Percentiles rank a stretch among this genome's conserved stretches.
Conservation (phyloP, 495 filamentous ascomycete species). For the Physcia stellaris region DNA sequence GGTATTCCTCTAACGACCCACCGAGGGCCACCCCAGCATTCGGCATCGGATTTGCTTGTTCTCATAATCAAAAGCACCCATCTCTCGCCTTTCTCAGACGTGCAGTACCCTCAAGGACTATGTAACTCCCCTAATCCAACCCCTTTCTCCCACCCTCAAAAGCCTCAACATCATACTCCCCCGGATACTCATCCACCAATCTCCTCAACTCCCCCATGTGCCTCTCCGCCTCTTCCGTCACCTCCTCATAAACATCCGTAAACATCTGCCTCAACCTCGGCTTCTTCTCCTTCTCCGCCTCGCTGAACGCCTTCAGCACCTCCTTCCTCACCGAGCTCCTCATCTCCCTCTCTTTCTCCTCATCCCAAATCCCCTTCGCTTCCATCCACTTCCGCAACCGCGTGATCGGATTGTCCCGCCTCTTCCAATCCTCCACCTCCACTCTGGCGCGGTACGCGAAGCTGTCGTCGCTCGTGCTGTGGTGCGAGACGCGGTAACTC, state of each 20-base stretch:
- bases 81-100: too few relatives aligned
- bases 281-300: constrained; percentile 84
- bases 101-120: too few relatives aligned
- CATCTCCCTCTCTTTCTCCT: constrained; percentile 63
- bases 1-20: too few relatives aligned
- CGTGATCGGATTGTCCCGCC: constrained; percentile 87
- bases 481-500: constrained; percentile 93
- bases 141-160: constrained; percentile 67
- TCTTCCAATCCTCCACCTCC: constrained; percentile 97
- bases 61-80: too few relatives aligned
- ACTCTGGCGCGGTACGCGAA: constrained; percentile 90
- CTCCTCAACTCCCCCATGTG: constrained; percentile 71
- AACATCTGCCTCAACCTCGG: constrained; percentile 67
- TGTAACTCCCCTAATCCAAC: too few relatives aligned
- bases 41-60: too few relatives aligned
- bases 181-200: constrained; percentile 73
- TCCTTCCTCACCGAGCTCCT: constrained; percentile 53
- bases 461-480: constrained; percentile 94
- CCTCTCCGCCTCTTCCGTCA: constrained; percentile 65
- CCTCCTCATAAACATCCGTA: constrained; percentile 71
- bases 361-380: constrained; percentile 65
- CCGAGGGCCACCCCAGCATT: too few relatives aligned
- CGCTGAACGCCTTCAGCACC: constrained; percentile 69
- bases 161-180: constrained; percentile 76
- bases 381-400: constrained; percentile 88